Conservation (phyloP, 2,329 filamentous ascomycete genomes). For the Rhytidhysteron rufulum region DNA sequence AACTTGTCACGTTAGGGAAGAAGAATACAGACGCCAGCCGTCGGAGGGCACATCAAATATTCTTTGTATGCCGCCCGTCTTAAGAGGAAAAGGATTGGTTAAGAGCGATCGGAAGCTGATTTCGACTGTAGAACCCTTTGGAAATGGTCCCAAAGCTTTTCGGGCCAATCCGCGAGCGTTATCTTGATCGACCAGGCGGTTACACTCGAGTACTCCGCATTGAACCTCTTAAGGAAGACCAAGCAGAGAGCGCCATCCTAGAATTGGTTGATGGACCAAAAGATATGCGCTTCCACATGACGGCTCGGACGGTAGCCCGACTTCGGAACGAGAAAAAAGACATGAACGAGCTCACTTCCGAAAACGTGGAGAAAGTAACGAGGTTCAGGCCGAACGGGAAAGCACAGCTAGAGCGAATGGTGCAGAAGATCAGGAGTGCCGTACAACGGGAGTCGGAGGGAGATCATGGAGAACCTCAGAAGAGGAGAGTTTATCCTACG, state of each 20-base stretch:
- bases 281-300: slow-evolving; percentile 93
- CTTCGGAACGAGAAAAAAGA: slow-evolving; percentile 48
- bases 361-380: slow-evolving; percentile 82
- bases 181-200: slow-evolving; percentile 74
- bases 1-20: slow-evolving; percentile 91
- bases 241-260: slow-evolving; percentile 84
- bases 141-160: slow-evolving; percentile 81
- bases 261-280: slow-evolving; percentile 92
- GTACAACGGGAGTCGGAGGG: slow-evolving; percentile 3
- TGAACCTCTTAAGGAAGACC: slow-evolving; percentile 82
- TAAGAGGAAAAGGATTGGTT: too few species aligned
- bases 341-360: slow-evolving; percentile 67
- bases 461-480: slow-evolving; percentile 2
- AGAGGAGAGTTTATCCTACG: slow-evolving; percentile 7
- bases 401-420: slow-evolving; percentile 61
- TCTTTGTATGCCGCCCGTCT: slow-evolving; percentile 64
- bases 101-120: too few species aligned
- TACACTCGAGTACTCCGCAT: slow-evolving; percentile 94
- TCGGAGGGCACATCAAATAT: slow-evolving; percentile 70
- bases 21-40: slow-evolving; percentile 80
- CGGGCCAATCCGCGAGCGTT: slow-evolving; percentile 74
- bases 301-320: slow-evolving; percentile 75
- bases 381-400: slow-evolving; percentile 66
- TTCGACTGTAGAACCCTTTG: slow-evolving; percentile 57
- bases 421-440: slow-evolving; percentile 35